phyloP scores from a whole-genome alignment of 768 basidiomycete species.

The Lentinula lateritia region DNA sequence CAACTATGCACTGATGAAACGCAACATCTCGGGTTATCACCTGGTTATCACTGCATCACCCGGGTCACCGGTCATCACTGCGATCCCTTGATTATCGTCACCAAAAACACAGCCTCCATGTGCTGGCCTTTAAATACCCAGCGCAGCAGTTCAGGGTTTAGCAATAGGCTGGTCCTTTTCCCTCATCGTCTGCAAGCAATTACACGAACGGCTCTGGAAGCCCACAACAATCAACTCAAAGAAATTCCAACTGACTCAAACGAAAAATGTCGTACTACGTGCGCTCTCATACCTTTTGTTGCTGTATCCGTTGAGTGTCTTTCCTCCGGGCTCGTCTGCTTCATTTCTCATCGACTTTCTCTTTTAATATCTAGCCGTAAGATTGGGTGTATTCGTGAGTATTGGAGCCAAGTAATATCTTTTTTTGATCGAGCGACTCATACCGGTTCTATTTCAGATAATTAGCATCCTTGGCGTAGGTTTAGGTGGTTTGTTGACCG shows the following conservation, averaged over 20 bases:
- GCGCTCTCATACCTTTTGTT: conserved; percentile 40
- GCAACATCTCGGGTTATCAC: neutral
- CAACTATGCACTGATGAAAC: neutral
- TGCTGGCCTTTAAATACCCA: conserved; percentile 25
- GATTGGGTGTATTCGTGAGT: conserved; percentile 43
- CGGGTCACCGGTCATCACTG: neutral
- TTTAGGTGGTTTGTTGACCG: conserved; percentile 34
- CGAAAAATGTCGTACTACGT: conserved; percentile 26
- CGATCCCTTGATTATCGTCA: neutral
- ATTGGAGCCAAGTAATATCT: neutral
- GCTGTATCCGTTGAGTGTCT: conserved; percentile 28
- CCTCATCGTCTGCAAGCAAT: conserved; percentile 6
- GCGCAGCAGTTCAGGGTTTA: conserved; percentile 21
- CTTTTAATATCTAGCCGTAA: conserved; percentile 23
- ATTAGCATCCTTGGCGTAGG: conserved; percentile 39
- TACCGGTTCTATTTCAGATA: conserved; percentile 19
- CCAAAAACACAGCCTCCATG: neutral
- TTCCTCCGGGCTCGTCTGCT: neutral
- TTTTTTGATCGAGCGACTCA: neutral
- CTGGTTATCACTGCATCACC: too few species aligned
- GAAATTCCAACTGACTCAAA: neutral
- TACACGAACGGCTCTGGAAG: neutral
- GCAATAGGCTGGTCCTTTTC: conserved; percentile 37
- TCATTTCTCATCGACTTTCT: neutral
- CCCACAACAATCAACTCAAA: neutral